Percentiles rank a stretch among this genome's conserved stretches.
Evolutionary conservation across 495 filamentous ascomycete species (phyloP).

Genomic region (Trypethelium eluteriae): DNA sequence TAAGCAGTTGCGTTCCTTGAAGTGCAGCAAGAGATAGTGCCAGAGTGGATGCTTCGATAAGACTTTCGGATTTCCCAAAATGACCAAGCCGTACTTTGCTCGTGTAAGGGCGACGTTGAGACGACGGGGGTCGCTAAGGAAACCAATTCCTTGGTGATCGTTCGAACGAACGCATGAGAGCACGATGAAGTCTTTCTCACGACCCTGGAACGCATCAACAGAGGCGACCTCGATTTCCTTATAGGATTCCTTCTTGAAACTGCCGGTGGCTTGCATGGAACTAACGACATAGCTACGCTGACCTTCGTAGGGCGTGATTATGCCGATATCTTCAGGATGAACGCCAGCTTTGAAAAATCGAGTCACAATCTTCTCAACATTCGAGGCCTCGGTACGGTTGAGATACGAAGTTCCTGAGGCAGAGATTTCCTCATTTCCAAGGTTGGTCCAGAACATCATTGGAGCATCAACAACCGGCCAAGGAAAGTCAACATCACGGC

Average conservation of each 20-base stretch:
- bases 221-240: conserved; percentile 98
- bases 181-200: conserved; percentile 99
- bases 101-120: conserved; percentile 98
- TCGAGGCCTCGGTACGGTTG: conserved; percentile 92
- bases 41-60: conserved; percentile 95
- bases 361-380: conserved; percentile 96
- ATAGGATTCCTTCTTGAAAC: conserved; percentile 96
- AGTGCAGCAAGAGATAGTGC: conserved; percentile 93
- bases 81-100: conserved; percentile 91
- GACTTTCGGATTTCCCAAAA: conserved; percentile 97
- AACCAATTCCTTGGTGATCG: conserved; percentile 98
- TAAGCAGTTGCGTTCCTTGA: conserved; percentile 93
- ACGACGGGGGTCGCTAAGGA: conserved; percentile 95
- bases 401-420: conserved; percentile 96
- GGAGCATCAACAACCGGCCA: conserved; percentile 91
- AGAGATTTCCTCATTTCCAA: conserved; percentile 96
- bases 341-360: conserved; percentile 99
- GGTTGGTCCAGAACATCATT: conserved; percentile 99
- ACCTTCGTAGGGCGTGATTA: conserved; percentile 98
- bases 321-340: conserved; percentile 81
- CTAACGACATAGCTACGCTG: conserved; percentile 97
- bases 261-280: conserved; percentile 95
- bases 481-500: conserved; percentile 93
- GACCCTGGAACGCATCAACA: conserved; percentile 96
- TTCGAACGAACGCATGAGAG: conserved; percentile 97